These are phyloP conservation scores for Calonectria hongkongensis DNA, from an alignment of 2,329 filamentous ascomycete species.

Conservation along the genomic window DNA sequence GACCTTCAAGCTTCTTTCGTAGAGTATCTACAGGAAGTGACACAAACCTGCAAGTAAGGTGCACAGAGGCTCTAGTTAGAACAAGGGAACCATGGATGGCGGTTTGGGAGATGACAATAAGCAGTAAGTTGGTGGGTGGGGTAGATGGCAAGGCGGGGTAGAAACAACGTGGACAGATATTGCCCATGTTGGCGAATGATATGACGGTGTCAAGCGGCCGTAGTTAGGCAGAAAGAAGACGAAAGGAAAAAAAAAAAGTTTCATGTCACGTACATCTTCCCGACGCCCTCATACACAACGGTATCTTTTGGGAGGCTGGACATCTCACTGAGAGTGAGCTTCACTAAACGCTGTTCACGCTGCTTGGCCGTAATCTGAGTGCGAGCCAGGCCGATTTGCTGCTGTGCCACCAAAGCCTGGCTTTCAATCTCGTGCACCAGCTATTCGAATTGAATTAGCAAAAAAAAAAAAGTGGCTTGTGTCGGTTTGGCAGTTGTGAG, in stretches of 20 bases:
- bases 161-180: slow-evolving; percentile 7
- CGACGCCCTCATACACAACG: slow-evolving; percentile 93
- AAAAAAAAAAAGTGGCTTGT: neutral
- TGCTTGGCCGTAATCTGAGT: slow-evolving; percentile 90
- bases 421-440: slow-evolving; percentile 95
- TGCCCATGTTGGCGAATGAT: slow-evolving; percentile 10
- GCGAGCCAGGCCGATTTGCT: slow-evolving; percentile 91
- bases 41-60: slow-evolving; percentile 82
- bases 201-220: neutral
- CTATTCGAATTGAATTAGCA: slow-evolving; percentile 66
- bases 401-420: slow-evolving; percentile 90
- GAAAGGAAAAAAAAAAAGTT: neutral
- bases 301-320: slow-evolving; percentile 84
- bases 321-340: slow-evolving; percentile 90
- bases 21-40: slow-evolving; percentile 83
- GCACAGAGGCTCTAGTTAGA: slow-evolving; percentile 35
- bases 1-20: slow-evolving; percentile 83
- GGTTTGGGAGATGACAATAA: neutral
- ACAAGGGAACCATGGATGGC: neutral
- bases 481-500: neutral
- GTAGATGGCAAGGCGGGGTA: slow-evolving; percentile 13
- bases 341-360: slow-evolving; percentile 90
- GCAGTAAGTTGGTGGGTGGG: neutral
- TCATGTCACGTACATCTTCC: slow-evolving; percentile 86
- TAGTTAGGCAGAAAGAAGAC: neutral